These are phyloP conservation scores for Angophora floribunda DNA, from an alignment of 345 rosid species.

Conservation along the genomic window DNA sequence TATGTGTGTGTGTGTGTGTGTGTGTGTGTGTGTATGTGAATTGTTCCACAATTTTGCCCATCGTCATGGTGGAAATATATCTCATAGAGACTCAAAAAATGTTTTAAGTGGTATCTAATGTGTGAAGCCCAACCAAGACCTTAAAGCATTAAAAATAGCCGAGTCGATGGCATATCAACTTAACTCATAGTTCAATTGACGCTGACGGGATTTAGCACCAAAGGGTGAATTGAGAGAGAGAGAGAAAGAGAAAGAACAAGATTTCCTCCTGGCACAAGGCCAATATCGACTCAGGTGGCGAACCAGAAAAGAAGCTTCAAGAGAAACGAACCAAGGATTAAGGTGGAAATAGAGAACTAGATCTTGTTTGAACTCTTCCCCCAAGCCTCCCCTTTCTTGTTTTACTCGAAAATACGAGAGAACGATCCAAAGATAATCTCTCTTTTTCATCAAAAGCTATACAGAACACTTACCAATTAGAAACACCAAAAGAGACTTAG, in stretches of 20 bases:
- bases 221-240: background rate
- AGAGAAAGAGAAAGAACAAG: background rate
- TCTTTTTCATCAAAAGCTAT: background rate
- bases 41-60: background rate
- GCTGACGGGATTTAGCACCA: background rate
- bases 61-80: background rate
- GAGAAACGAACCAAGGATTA: background rate
- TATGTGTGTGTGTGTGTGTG: background rate
- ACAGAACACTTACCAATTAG: background rate
- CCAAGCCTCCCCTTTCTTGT: background rate
- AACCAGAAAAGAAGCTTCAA: background rate
- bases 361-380: slow-evolving; percentile 7
- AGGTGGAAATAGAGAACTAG: background rate
- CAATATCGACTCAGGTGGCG: background rate
- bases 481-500: background rate
- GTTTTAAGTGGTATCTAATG: too few species aligned
- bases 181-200: background rate
- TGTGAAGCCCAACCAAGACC: background rate
- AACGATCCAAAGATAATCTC: background rate
- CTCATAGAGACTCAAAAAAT: background rate
- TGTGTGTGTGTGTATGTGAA: background rate
- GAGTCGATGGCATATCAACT: background rate
- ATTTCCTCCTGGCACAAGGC: background rate
- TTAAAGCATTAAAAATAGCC: background rate
- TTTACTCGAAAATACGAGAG: background rate